phyloP scores from a whole-genome alignment of 345 rosid genomes.

The Aquilaria sinensis region DNA sequence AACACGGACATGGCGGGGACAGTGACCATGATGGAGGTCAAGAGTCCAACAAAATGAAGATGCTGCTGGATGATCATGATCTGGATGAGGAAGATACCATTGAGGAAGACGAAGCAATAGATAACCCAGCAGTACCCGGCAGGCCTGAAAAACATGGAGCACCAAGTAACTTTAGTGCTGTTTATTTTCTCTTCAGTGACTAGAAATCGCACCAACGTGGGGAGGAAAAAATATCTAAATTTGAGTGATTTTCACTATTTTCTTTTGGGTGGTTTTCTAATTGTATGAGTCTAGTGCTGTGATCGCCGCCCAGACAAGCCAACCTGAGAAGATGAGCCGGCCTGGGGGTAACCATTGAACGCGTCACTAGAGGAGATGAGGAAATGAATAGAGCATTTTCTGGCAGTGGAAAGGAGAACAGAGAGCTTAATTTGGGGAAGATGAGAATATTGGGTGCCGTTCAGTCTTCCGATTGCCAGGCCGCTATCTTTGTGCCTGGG shows the following conservation, averaged over 20 bases:
- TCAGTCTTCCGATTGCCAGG: constrained; percentile 12
- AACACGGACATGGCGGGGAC: constrained; percentile 43
- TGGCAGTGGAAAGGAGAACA: constrained; percentile 2
- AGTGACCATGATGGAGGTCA: constrained; percentile 20
- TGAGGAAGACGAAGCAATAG: constrained; percentile 39
- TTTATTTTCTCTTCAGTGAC: neutral
- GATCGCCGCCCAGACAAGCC: constrained; percentile 14
- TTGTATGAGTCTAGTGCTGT: constrained; percentile 23
- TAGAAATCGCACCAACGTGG: neutral
- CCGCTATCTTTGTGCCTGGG: constrained; percentile 19
- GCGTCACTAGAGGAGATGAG: constrained; percentile 9
- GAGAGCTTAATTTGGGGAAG: constrained; percentile 13
- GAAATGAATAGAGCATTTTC: constrained; percentile 1
- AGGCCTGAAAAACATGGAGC: constrained; percentile 38
- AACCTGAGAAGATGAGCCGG: constrained; percentile 17
- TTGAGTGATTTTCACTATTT: neutral
- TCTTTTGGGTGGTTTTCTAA: constrained; percentile 2
- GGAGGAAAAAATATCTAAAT: neutral
- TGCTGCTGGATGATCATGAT: constrained; percentile 44
- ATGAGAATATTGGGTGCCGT: constrained; percentile 15
- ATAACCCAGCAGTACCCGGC: constrained; percentile 37
- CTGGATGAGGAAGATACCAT: constrained; percentile 45
- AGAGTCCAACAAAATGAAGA: neutral
- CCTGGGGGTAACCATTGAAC: constrained; percentile 16
- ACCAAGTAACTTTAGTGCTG: constrained; percentile 27